These are phyloP conservation scores for Baudoinia panamericana DNA, from an alignment of 495 filamentous ascomycete genomes.

Conservation along the genomic window DNA sequence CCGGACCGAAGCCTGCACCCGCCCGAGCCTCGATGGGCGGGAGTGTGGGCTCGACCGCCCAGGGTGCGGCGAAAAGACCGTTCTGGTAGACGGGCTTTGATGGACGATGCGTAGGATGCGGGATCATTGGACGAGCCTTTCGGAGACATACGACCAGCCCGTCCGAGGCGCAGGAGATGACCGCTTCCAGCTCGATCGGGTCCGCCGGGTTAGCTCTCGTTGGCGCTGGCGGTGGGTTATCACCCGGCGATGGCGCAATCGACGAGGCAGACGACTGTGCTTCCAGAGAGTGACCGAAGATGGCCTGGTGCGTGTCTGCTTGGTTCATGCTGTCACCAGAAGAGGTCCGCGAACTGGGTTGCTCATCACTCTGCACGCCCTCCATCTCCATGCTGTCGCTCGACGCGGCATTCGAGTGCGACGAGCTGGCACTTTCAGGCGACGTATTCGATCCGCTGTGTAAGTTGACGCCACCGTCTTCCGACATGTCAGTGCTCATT, in stretches of 20 bases:
- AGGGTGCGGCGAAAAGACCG: conserved; percentile 66
- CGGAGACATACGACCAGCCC: conserved; percentile 75
- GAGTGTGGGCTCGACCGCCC: conserved; percentile 51
- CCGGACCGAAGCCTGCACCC: conserved; percentile 11
- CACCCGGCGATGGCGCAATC: conserved; percentile 11
- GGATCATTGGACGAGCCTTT: conserved; percentile 57
- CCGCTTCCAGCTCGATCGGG: conserved; percentile 63
- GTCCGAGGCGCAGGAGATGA: conserved; percentile 82
- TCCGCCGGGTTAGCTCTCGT: too few relatives aligned
- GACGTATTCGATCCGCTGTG: neutral
- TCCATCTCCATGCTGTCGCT: conserved; percentile 10
- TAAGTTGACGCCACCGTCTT: conserved; percentile 30
- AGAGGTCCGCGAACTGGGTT: conserved; percentile 16
- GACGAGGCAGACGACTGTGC: conserved; percentile 33
- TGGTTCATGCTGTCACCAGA: conserved; percentile 23
- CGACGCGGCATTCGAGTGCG: conserved; percentile 8
- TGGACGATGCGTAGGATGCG: conserved; percentile 36
- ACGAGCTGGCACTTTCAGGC: conserved; percentile 1
- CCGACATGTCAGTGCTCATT: conserved; percentile 12
- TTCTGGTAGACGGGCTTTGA: conserved; percentile 41
- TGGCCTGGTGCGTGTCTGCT: conserved; percentile 26
- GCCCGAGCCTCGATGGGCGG: conserved; percentile 21
- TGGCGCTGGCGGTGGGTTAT: neutral
- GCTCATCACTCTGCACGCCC: neutral
- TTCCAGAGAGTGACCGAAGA: conserved; percentile 29